A percentile compares a stretch with the other conserved stretches of the same genome.
phyloP scores from a whole-genome alignment of 1,284 basidiomycete genomes.

The Ustilago crameri region DNA sequence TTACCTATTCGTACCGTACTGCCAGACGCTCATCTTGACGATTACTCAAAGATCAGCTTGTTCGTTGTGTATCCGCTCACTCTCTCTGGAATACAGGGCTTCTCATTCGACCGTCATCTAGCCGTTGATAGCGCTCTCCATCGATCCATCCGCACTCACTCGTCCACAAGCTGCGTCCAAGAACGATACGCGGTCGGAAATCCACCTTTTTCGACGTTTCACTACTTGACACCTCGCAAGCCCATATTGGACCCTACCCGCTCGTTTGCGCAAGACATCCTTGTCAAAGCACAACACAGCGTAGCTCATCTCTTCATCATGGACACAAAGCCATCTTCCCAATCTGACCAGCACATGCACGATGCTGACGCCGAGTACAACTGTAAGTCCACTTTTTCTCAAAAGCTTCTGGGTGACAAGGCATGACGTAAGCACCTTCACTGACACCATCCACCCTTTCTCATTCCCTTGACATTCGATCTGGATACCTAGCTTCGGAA shows the following conservation, averaged over 20 bases:
- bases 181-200: conserved; percentile 1
- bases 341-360: conserved; percentile 7
- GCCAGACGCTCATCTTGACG: no score
- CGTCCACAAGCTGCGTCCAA: background rate
- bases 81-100: background rate
- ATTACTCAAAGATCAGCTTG: background rate
- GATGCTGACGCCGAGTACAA: conserved; percentile 29
- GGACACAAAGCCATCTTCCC: conserved; percentile 12
- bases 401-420: conserved; percentile 7
- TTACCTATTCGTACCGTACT: no score
- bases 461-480: background rate
- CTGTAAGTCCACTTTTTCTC: conserved; percentile 13
- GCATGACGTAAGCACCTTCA: conserved; percentile 30
- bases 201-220: background rate
- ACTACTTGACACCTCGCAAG: conserved; percentile 1
- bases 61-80: background rate
- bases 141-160: conserved; percentile 3
- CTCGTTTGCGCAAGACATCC: no score
- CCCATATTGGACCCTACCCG: background rate
- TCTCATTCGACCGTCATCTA: background rate
- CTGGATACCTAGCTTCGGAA: conserved; percentile 29
- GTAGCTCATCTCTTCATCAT: conserved; percentile 1
- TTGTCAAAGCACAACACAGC: background rate
- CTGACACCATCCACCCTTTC: conserved; percentile 3
- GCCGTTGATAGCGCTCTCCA: background rate